Percentiles rank a stretch among this genome's conserved stretches.
phyloP scores from a whole-genome alignment of 768 basidiomycete genomes.

The Lentinula guzmanii region DNA sequence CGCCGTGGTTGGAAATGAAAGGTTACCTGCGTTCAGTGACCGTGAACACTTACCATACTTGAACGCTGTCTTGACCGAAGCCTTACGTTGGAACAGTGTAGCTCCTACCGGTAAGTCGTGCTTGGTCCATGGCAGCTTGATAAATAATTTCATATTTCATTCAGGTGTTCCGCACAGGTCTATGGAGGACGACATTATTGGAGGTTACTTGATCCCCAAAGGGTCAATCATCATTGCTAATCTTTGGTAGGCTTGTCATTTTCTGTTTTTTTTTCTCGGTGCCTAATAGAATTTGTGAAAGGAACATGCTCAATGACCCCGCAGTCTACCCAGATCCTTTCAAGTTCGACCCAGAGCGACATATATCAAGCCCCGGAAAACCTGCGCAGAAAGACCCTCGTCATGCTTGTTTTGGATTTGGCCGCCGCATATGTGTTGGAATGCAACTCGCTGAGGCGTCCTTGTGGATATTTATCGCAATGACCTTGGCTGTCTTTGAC shows the following conservation, averaged over 20 bases:
- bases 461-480: conserved; percentile 33
- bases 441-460: conserved; percentile 32
- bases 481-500: conserved; percentile 36
- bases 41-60: conserved; percentile 42
- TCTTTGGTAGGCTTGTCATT: conserved; percentile 18
- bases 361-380: conserved; percentile 28
- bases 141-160: conserved; percentile 10
- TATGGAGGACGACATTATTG: conserved; percentile 35
- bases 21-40: conserved; percentile 36
- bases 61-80: conserved; percentile 37
- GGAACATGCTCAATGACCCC: conserved; percentile 40
- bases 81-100: conserved; percentile 42
- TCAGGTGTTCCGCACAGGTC: conserved; percentile 34
- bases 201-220: conserved; percentile 40
- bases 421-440: conserved; percentile 29
- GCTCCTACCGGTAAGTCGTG: conserved; percentile 32
- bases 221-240: conserved; percentile 28
- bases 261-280: background rate
- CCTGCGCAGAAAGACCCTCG: conserved; percentile 36
- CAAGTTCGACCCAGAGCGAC: conserved; percentile 41
- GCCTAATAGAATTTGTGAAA: background rate
- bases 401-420: conserved; percentile 46
- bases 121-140: background rate
- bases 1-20: conserved; percentile 27
- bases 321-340: conserved; percentile 35